Conservation (phyloP, 2,329 filamentous ascomycete genomes). For the Hypoxylon sp. region DNA sequence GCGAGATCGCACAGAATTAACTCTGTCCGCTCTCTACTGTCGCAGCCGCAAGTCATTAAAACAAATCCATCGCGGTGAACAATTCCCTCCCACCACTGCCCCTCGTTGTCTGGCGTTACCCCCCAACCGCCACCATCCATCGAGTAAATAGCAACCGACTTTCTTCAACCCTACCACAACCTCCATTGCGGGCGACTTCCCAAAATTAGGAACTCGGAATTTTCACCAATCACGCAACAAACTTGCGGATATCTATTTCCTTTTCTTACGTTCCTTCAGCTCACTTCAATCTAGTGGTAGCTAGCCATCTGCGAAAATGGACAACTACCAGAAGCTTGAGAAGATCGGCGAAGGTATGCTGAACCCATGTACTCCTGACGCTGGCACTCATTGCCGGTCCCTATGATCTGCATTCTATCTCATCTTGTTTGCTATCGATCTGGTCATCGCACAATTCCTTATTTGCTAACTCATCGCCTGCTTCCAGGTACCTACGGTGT, state of each 20-base stretch:
- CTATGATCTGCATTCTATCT: neutral
- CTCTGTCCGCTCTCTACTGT: constrained; percentile 36
- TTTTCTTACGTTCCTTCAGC: constrained; percentile 29
- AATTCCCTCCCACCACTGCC: constrained; percentile 33
- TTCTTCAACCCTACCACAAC: constrained; percentile 6
- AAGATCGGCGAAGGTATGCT: constrained; percentile 90
- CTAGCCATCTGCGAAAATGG: constrained; percentile 67
- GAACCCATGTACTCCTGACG: constrained; percentile 15
- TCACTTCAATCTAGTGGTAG: constrained; percentile 16
- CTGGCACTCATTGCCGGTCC: constrained; percentile 2
- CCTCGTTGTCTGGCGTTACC: constrained; percentile 38
- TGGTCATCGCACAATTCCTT: constrained; percentile 4
- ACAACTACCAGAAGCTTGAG: constrained; percentile 96
- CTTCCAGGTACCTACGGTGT: constrained; percentile 88
- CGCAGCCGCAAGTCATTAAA: neutral
- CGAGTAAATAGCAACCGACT: constrained; percentile 39
- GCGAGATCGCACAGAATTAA: constrained; percentile 35
- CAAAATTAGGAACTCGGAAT: constrained; percentile 19
- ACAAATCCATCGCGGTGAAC: constrained; percentile 9
- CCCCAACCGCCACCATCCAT: constrained; percentile 26
- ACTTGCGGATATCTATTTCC: constrained; percentile 13
- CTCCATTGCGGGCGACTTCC: constrained; percentile 8
- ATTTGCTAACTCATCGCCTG: constrained; percentile 23
- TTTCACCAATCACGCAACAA: constrained; percentile 14
- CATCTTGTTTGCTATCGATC: constrained; percentile 1